Evolutionary conservation across 805 yeast species (phyloP).

Genomic region (Kazachstania kunashirensis): DNA sequence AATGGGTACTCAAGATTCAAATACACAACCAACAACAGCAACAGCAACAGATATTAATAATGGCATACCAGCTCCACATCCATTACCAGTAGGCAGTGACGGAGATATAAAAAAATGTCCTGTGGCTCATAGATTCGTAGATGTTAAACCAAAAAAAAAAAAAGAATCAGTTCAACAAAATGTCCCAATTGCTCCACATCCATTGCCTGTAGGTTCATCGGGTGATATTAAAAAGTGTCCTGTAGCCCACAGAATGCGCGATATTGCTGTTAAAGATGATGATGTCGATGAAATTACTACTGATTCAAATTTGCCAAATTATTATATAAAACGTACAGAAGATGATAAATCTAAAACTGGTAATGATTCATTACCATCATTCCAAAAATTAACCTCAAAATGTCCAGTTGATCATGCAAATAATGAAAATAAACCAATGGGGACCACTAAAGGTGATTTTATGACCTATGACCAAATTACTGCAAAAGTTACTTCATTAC

Average conservation of each 20-base stretch:
- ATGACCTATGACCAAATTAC: constrained; percentile 17
- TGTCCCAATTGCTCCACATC: constrained; percentile 3
- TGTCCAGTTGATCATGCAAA: constrained; percentile 22
- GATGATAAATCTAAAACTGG: background rate
- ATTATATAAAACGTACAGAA: background rate
- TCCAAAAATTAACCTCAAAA: constrained; percentile 19
- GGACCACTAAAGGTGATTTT: constrained; percentile 2
- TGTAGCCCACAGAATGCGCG: constrained; percentile 10
- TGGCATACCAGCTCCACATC: constrained; percentile 9
- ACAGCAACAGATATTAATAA: too few species aligned
- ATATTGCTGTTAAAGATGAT: background rate
- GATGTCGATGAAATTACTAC: background rate
- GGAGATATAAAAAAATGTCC: constrained; percentile 11
- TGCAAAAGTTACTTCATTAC: constrained; percentile 28
- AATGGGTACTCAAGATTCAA: background rate
- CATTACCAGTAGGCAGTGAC: constrained; percentile 3
- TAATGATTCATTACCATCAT: constrained; percentile 15
- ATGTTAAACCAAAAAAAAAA: background rate
- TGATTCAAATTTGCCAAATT: background rate
- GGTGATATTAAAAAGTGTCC: constrained; percentile 11
- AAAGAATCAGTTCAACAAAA: background rate
- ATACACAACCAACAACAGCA: background rate
- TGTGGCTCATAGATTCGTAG: constrained; percentile 10
- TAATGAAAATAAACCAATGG: background rate
- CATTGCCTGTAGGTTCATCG: constrained; percentile 3